A percentile compares a stretch with the other conserved stretches of the same genome.
Conservation (phyloP, 495 filamentous ascomycete species). For the Penicillium egyptiacum region DNA sequence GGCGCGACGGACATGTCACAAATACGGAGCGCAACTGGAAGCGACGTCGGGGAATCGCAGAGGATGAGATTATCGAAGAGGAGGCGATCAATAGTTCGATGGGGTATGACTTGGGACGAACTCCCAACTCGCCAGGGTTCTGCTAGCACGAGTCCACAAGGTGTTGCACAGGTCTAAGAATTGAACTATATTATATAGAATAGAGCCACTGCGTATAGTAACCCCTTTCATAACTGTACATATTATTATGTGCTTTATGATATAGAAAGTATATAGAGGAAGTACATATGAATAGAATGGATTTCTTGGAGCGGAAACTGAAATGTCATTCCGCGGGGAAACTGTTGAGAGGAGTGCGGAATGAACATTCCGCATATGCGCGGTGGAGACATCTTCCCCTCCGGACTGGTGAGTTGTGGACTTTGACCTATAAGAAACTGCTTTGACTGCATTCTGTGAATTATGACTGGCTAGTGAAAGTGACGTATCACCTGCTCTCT, state of each 20-base stretch:
- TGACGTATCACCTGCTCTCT: no score
- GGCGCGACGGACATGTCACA: constrained; percentile 23
- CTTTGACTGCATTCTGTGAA: constrained; percentile 3
- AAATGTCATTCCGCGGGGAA: constrained; percentile 1
- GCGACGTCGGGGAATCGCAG: constrained; percentile 24
- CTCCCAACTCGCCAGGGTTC: no score
- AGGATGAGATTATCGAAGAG: constrained; percentile 11
- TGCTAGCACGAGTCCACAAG: background rate
- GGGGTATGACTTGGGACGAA: constrained; percentile 1
- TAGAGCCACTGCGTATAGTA: no score
- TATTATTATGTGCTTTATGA: no score
- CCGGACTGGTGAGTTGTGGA: background rate
- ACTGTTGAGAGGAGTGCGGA: constrained; percentile 4
- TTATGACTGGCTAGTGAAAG: constrained; percentile 9
- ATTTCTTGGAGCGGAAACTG: no score
- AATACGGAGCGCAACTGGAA: constrained; percentile 38
- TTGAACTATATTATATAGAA: no score
- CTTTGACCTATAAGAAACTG: background rate
- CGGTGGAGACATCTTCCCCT: background rate
- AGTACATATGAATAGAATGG: no score
- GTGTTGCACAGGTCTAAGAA: no score
- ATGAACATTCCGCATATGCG: constrained; percentile 11
- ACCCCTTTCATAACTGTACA: no score
- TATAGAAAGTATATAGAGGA: no score
- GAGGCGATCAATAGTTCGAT: constrained; percentile 18